Conservation (phyloP, 2,329 filamentous ascomycete genomes). For the Aspergillus awamori region DNA sequence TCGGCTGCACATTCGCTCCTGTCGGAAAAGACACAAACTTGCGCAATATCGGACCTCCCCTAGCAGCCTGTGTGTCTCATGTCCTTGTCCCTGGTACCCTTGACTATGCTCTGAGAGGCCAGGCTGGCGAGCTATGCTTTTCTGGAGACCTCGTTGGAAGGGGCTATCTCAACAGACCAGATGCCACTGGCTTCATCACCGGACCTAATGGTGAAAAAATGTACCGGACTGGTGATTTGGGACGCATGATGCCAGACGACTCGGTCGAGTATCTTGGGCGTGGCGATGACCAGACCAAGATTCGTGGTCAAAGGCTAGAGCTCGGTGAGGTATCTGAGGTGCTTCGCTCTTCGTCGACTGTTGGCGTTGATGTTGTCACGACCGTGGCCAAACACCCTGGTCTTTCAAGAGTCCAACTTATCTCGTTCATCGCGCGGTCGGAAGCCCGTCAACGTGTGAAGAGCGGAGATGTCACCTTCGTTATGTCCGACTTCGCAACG, state of each 20-base stretch:
- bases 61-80: slow-evolving; percentile 29
- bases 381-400: slow-evolving; percentile 34
- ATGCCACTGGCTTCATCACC: slow-evolving; percentile 27
- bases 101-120: slow-evolving; percentile 29
- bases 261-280: slow-evolving; percentile 74
- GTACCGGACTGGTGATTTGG: slow-evolving; percentile 81
- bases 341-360: slow-evolving; percentile 26
- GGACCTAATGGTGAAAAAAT: slow-evolving; percentile 48
- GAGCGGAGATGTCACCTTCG: slow-evolving; percentile 17
- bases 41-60: slow-evolving; percentile 36
- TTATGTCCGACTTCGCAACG: slow-evolving; percentile 24
- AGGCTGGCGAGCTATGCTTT: slow-evolving; percentile 35
- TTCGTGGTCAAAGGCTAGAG: slow-evolving; percentile 80
- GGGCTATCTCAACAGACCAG: slow-evolving; percentile 34
- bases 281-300: slow-evolving; percentile 79
- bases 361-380: slow-evolving; percentile 31
- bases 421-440: slow-evolving; percentile 32
- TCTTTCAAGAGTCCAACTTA: slow-evolving; percentile 31
- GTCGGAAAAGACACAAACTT: slow-evolving; percentile 28
- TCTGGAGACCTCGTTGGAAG: slow-evolving; percentile 32
- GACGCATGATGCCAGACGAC: slow-evolving; percentile 74
- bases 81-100: slow-evolving; percentile 32
- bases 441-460: slow-evolving; percentile 15
- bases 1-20: slow-evolving; percentile 35
- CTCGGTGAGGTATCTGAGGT: slow-evolving; percentile 66